Conservation (phyloP, 2,329 filamentous ascomycete genomes). For the Metarhizium rileyi region DNA sequence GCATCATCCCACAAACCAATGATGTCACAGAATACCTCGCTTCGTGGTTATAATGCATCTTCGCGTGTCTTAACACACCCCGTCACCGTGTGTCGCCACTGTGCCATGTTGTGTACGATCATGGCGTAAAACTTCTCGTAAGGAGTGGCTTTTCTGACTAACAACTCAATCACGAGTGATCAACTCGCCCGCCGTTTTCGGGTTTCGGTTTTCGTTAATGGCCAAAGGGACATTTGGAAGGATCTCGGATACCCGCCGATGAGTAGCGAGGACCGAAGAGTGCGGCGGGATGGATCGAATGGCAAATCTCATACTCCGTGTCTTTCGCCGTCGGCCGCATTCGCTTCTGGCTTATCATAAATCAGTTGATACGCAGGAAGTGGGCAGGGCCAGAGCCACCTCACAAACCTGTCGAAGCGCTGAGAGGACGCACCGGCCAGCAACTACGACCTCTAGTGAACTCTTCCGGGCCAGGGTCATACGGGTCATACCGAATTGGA, state of each 20-base stretch:
- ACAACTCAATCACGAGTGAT: neutral
- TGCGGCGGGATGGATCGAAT: neutral
- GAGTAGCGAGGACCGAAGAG: neutral
- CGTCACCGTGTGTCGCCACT: neutral
- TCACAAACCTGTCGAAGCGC: neutral
- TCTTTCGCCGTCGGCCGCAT: no score
- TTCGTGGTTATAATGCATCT: neutral
- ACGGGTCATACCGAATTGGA: neutral
- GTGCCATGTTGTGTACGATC: neutral
- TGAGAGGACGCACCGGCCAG: neutral
- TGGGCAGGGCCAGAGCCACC: neutral
- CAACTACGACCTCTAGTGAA: neutral
- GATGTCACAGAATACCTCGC: neutral
- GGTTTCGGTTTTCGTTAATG: neutral
- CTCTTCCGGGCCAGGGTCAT: neutral
- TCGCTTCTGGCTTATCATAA: neutral
- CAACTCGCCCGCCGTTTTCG: neutral
- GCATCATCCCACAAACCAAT: slow-evolving; percentile 2
- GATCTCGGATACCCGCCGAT: neutral
- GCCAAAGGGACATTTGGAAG: neutral
- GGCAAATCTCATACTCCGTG: no score
- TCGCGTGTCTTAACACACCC: neutral
- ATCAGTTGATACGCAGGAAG: neutral
- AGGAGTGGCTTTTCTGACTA: neutral
- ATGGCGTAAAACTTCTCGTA: neutral